Evolutionary conservation across 1,284 basidiomycete species (phyloP), one percentile per base, ranked within the genome.

Genomic region (Sporisorium scitamineum): DNA sequence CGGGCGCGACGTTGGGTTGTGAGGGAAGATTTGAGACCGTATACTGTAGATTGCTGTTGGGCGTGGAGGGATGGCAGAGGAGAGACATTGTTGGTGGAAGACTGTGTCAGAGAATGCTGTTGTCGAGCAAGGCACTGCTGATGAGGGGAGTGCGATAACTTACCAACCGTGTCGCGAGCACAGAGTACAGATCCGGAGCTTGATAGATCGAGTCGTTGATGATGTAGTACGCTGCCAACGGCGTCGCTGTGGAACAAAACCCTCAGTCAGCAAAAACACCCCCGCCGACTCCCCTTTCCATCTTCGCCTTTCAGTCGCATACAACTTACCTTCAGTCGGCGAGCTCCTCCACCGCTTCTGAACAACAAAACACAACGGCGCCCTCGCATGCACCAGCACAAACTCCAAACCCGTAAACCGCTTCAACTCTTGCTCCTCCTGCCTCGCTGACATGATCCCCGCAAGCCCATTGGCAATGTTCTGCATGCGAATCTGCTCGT

Each of bases 401-500:
- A 79, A 84, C 60, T 84, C 82, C 14, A 81, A 61, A 5, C 82
- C 81, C 1, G 75, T 79, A 44, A 84, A 83, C 10, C 80, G 69
- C 54, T 51, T 66, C 24, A 84, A 60, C 50, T 83, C 82, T 13
- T 77, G 57, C 55, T 83, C 76, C 24, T 66, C 71, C 42, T 77
- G 67, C 8, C 31, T 29, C 2, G 77, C 61, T 6, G 51, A 51
- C 42, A 60, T 62, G 1, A 56, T 54, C 13, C 37, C 54, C 1
- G 34, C 58, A 20, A 54, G 44, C 10, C 61, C 67, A 45, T 66
- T 75, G 50, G 78, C 80, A 22, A 80, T 74, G 54, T 81, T 83
- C 54, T 84, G 82, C 82, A 84, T 84, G 11, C 82, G 79, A 32
- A 84, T 81, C 69, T 82, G 76, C 68, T 84, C 80, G 44, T 84